A percentile compares a stretch with the other conserved stretches of the same genome.
Evolutionary conservation across 306 rosid species (phyloP).

Genomic region (Prosopis cineraria): DNA sequence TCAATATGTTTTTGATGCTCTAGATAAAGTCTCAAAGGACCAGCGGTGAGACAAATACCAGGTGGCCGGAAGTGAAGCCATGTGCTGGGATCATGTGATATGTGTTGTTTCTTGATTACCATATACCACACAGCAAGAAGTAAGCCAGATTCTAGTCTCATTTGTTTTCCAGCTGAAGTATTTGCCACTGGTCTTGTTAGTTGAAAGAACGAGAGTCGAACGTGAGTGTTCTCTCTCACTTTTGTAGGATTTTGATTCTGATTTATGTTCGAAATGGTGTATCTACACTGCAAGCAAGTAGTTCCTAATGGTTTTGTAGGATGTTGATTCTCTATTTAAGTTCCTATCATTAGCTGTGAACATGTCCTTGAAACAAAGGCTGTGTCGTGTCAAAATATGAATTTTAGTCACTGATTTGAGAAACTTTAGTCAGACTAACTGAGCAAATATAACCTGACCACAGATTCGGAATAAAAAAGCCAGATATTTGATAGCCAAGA

Average conservation of each 20-base stretch:
- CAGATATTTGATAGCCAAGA: no score
- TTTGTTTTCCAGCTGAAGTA: background rate
- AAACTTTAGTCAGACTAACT: no score
- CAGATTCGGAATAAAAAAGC: no score
- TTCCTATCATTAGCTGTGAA: background rate
- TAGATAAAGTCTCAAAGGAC: constrained; percentile 70
- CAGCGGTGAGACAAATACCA: constrained; percentile 23
- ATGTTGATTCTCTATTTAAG: no score
- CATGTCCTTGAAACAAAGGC: background rate
- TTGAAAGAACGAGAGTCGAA: background rate
- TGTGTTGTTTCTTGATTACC: background rate
- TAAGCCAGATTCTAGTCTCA: background rate
- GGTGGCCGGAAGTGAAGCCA: constrained; percentile 29
- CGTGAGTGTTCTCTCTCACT: background rate
- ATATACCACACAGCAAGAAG: background rate
- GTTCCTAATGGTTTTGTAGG: no score
- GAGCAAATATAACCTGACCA: no score
- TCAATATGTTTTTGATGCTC: constrained; percentile 64
- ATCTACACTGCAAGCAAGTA: background rate
- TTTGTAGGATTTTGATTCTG: background rate
- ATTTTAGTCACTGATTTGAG: background rate
- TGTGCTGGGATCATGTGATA: constrained; percentile 13
- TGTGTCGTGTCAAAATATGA: background rate
- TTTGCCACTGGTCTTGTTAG: background rate
- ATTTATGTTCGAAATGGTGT: background rate